Conservation (phyloP, 2,329 filamentous ascomycete species). For the Cladosporium cucumerinum region DNA sequence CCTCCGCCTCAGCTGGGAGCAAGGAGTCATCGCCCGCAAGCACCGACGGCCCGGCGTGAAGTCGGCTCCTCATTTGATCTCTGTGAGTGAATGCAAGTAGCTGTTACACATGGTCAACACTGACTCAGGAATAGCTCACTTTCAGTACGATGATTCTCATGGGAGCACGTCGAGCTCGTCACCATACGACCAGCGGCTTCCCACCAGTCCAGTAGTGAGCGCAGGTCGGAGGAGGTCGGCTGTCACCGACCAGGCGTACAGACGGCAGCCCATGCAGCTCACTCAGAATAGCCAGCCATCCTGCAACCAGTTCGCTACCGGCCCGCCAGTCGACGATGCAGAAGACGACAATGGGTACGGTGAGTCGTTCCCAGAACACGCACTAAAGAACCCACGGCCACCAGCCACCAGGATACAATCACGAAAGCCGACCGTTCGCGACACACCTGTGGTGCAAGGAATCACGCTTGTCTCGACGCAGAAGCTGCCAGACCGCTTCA, state of each 20-base stretch:
- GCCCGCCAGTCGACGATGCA: background rate
- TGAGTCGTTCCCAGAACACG: background rate
- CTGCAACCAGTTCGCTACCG: background rate
- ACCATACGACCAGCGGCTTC: slow-evolving; percentile 22
- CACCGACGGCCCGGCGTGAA: background rate
- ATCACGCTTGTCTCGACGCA: slow-evolving; percentile 58
- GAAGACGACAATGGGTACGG: background rate
- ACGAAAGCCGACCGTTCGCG: background rate
- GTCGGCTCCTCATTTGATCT: background rate
- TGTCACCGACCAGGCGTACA: background rate
- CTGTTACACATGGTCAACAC: background rate
- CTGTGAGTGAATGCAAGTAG: background rate
- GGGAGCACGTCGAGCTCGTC: slow-evolving; percentile 32
- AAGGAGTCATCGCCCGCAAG: background rate
- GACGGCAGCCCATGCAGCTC: background rate
- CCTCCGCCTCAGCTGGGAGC: background rate
- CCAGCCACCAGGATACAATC: background rate
- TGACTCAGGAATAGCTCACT: slow-evolving; percentile 19
- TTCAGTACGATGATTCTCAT: slow-evolving; percentile 27
- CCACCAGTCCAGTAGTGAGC: slow-evolving; percentile 42
- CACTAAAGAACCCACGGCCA: background rate
- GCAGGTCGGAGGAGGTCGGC: slow-evolving; percentile 28
- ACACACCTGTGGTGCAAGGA: slow-evolving; percentile 51
- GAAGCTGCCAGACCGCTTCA: slow-evolving; percentile 66
- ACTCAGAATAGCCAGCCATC: background rate